Evolutionary conservation across 805 yeast species (phyloP).

Genomic region (Pichia kluyveri): DNA sequence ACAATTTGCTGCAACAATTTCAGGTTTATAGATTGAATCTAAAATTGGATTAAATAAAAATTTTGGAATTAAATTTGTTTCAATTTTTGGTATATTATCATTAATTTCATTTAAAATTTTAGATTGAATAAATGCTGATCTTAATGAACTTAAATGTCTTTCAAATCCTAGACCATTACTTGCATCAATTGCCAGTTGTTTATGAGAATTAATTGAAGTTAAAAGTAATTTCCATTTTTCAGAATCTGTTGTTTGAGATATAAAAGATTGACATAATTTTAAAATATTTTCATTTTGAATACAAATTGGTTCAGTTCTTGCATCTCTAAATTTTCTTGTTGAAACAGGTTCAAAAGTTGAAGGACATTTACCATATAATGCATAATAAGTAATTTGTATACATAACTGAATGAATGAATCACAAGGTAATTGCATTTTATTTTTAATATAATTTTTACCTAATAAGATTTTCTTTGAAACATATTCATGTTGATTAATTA

Average conservation of each 20-base stretch:
- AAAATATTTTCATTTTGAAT: constrained; percentile 47
- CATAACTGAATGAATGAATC: constrained; percentile 46
- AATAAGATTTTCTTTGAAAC: constrained; percentile 27
- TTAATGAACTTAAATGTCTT: constrained; percentile 58
- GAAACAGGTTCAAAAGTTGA: constrained; percentile 42
- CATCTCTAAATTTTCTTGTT: constrained; percentile 56
- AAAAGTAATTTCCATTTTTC: constrained; percentile 43
- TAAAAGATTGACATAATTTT: constrained; percentile 51
- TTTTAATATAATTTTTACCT: constrained; percentile 27
- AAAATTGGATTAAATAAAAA: constrained; percentile 35
- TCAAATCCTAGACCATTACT: constrained; percentile 63
- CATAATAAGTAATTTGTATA: constrained; percentile 45
- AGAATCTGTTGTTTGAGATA: constrained; percentile 40
- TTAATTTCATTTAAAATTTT: constrained; percentile 38
- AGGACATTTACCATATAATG: constrained; percentile 41
- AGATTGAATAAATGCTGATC: constrained; percentile 44
- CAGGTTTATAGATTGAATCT: constrained; percentile 28
- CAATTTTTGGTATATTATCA: constrained; percentile 29
- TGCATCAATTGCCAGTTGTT: constrained; percentile 38
- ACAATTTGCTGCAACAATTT: constrained; percentile 40
- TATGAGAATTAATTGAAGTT: constrained; percentile 45
- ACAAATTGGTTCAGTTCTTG: constrained; percentile 63
- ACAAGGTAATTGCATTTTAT: constrained; percentile 33
- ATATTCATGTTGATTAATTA: constrained; percentile 50
- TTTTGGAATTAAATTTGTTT: constrained; percentile 28